Percentiles rank a stretch among this genome's conserved stretches.
These are phyloP conservation scores for Epithemia pelagica DNA, from an alignment of 108 stramenopile genomes.

Conservation along the genomic window DNA sequence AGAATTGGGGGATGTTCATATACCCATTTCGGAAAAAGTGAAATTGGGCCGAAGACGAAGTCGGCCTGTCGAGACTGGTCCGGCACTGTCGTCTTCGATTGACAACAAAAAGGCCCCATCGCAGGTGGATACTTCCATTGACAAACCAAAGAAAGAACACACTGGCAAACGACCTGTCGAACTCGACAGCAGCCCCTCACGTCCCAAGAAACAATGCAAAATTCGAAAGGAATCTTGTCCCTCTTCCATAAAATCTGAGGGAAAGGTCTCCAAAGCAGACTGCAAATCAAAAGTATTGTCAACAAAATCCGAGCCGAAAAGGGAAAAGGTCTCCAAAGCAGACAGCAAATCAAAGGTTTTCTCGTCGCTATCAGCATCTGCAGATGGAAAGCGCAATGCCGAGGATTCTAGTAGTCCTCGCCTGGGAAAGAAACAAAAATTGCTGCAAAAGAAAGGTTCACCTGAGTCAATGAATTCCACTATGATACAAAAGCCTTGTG, in stretches of 20 bases:
- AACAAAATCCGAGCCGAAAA: not conserved
- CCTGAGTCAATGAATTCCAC: not conserved
- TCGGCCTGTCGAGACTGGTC: not conserved
- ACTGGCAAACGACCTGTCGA: not conserved
- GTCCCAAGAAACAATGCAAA: not conserved
- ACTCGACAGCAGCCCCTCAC: not conserved
- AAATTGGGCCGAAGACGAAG: slow-evolving; percentile 1
- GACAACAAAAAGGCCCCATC: not conserved
- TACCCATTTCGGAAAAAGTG: slow-evolving; percentile 6
- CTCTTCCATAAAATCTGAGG: too few species aligned
- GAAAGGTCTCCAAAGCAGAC: not conserved
- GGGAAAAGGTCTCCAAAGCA: not conserved
- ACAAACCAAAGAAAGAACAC: not conserved
- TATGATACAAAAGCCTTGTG: not conserved
- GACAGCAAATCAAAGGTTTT: too few species aligned
- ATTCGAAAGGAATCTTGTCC: not conserved
- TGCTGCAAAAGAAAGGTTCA: not conserved
- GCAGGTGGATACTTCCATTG: not conserved
- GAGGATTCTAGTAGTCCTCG: not conserved
- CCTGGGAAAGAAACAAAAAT: not conserved
- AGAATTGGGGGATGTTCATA: slow-evolving; percentile 4
- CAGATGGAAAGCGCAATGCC: too few species aligned
- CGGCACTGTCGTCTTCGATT: not conserved
- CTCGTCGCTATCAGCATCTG: too few species aligned
- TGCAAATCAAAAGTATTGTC: too few species aligned